Evolutionary conservation across 1,284 basidiomycete genomes (phyloP).

Genomic region (Cutaneotrichosporon arboriforme): DNA sequence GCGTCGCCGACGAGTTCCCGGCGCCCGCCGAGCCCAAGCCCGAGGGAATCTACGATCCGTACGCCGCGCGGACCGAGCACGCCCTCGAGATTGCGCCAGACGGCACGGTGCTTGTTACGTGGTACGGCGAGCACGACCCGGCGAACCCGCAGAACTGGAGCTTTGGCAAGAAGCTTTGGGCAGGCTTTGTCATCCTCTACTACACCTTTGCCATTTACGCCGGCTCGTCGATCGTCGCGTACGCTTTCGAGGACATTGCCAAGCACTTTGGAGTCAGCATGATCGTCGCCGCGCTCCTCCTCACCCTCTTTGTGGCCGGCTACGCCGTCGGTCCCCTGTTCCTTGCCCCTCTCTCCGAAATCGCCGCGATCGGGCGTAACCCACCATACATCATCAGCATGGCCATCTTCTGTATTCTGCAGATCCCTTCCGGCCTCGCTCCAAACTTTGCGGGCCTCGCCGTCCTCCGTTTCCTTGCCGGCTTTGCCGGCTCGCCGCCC

Average conservation of each 20-base stretch:
- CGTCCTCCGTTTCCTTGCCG: constrained; percentile 37
- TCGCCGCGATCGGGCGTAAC: constrained; percentile 34
- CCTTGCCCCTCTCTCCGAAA: constrained; percentile 35
- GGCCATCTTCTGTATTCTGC: constrained; percentile 39
- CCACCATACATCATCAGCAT: constrained; percentile 42
- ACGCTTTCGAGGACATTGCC: constrained; percentile 8
- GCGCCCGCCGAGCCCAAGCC: neutral
- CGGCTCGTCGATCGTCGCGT: constrained; percentile 13
- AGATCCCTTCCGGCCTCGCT: constrained; percentile 39
- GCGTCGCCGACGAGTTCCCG: neutral
- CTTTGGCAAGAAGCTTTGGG: constrained; percentile 58
- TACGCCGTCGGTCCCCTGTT: constrained; percentile 57
- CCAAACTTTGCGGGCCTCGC: constrained; percentile 38
- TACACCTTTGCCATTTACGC: constrained; percentile 28
- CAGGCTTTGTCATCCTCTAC: constrained; percentile 60
- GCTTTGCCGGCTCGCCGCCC: constrained; percentile 22
- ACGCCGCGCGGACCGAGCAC: neutral
- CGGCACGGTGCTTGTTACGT: constrained; percentile 50
- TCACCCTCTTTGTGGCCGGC: constrained; percentile 53
- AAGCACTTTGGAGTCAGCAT: constrained; percentile 6
- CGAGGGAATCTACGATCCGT: neutral
- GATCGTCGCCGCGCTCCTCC: constrained; percentile 11
- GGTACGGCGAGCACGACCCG: constrained; percentile 60
- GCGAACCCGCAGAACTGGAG: constrained; percentile 66
- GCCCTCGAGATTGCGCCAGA: constrained; percentile 7